phyloP scores from a whole-genome alignment of 75 land plant genomes.

The Selaginella tamariscina region DNA sequence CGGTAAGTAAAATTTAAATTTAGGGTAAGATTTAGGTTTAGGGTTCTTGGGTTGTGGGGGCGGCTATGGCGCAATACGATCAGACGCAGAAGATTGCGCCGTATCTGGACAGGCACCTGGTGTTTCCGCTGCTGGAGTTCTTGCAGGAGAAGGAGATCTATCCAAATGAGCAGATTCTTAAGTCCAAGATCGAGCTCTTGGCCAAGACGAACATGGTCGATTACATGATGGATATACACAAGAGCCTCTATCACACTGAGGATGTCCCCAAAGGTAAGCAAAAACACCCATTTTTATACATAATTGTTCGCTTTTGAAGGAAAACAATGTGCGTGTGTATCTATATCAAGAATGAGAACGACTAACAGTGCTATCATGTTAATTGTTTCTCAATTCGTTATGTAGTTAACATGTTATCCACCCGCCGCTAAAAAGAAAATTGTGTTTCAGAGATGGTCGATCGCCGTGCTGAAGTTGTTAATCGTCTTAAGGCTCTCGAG shows the following conservation, averaged over 20 bases:
- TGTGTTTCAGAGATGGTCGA: slow-evolving; percentile 71
- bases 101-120: slow-evolving; percentile 71
- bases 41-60: background rate
- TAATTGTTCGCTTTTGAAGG: background rate
- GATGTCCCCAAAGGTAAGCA: slow-evolving; percentile 79
- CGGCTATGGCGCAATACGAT: slow-evolving; percentile 61
- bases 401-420: too few species aligned
- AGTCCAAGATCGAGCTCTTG: slow-evolving; percentile 91
- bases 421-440: too few species aligned
- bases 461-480: slow-evolving; percentile 82
- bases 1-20: too few species aligned
- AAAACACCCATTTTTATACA: background rate
- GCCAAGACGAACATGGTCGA: slow-evolving; percentile 97
- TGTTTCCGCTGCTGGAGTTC: slow-evolving; percentile 86
- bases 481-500: slow-evolving; percentile 68
- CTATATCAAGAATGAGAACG: too few species aligned
- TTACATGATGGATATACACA: slow-evolving; percentile 98
- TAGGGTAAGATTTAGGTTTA: background rate
- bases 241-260: slow-evolving; percentile 77
- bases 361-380: too few species aligned
- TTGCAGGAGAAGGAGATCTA: slow-evolving; percentile 74
- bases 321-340: too few species aligned
- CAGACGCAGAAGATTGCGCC: slow-evolving; percentile 76
- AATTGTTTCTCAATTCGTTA: too few species aligned
- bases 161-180: slow-evolving; percentile 77